phyloP scores from a whole-genome alignment of 371 early-diverging fungal species.

The Mortierella sp. region DNA sequence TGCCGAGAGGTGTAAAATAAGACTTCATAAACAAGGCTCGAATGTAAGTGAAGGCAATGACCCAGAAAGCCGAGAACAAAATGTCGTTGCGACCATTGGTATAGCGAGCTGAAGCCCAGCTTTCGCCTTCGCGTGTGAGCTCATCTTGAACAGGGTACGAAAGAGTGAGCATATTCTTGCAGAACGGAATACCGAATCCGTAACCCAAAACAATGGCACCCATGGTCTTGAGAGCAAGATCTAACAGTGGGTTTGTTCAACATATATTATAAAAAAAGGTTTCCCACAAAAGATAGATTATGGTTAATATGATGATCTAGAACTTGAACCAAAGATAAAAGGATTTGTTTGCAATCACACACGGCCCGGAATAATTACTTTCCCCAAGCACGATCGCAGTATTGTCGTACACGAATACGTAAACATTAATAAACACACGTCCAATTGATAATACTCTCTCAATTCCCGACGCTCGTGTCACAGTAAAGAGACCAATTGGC shows the following conservation, averaged over 20 bases:
- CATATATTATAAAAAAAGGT: neutral
- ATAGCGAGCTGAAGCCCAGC: slow-evolving; percentile 53
- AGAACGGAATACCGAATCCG: slow-evolving; percentile 20
- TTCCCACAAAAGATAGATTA: neutral
- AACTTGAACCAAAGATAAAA: no score
- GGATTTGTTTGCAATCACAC: no score
- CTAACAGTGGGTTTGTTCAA: neutral
- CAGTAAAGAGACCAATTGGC: no score
- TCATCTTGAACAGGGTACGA: slow-evolving; percentile 43
- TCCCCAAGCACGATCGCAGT: no score
- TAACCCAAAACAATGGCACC: slow-evolving; percentile 35
- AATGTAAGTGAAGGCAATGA: slow-evolving; percentile 77
- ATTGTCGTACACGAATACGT: no score
- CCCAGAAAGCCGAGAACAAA: slow-evolving; percentile 74
- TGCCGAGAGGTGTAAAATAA: slow-evolving; percentile 70
- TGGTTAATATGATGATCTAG: neutral
- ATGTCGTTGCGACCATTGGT: slow-evolving; percentile 62
- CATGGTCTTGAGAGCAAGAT: slow-evolving; percentile 39
- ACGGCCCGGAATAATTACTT: neutral
- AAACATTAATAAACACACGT: no score
- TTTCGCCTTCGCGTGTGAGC: slow-evolving; percentile 24
- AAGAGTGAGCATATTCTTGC: slow-evolving; percentile 37
- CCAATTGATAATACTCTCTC: no score
- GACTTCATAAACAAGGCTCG: slow-evolving; percentile 73
- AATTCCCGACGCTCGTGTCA: no score